Base-by-base conservation (phyloP, 805 yeast genomes). In the Wickerhamomyces strasburgensis region DNA sequence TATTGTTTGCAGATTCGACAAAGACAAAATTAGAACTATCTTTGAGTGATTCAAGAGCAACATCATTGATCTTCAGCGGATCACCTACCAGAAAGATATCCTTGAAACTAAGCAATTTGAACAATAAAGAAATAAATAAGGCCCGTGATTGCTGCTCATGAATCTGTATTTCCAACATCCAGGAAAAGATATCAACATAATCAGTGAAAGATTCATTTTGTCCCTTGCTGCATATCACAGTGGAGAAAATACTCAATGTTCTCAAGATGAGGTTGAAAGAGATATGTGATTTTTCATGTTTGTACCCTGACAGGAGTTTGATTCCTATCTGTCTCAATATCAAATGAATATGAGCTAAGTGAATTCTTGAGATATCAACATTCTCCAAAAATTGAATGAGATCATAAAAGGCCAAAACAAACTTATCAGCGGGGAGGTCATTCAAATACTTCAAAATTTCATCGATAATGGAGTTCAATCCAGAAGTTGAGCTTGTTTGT, bases 121-220 rank as follows among this genome's bases (percentile, higher is more conserved):
- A 38, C 6, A 65, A 40, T 4, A 74, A 51, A 11, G 46, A 47
- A 4, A 67, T 50, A 15, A 69, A 56, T 16, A 54, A 57, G 2
- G 48, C 17, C 3, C 51, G 44, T 2, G 73, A 60, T 2, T 17
- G 15, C 16, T 61, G 66, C 1, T 76, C 69, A 34, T 60, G 48
- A 11, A 78, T 55, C 33, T 72, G 54, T 3, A 55, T 48, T 23
- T 65, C 72, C 1, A 62, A 28, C 7, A 76, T 42, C 68, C 75
- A 79, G 1, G 58, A 52, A 27, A 66, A 58, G 14, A 79, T 64
- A 44, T 78, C 83, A 26, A 48, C 50, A 30, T 68, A 66, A 33
- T 75, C 80, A 3, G 61, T 61, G 14, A 52, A 44, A 6, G 72
- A 48, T 2, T 49, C 51, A 1, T 44, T 51, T 7, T 54, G 48